Conservation (phyloP, 1,284 basidiomycete species). For the Cystobasidium slooffiae region DNA sequence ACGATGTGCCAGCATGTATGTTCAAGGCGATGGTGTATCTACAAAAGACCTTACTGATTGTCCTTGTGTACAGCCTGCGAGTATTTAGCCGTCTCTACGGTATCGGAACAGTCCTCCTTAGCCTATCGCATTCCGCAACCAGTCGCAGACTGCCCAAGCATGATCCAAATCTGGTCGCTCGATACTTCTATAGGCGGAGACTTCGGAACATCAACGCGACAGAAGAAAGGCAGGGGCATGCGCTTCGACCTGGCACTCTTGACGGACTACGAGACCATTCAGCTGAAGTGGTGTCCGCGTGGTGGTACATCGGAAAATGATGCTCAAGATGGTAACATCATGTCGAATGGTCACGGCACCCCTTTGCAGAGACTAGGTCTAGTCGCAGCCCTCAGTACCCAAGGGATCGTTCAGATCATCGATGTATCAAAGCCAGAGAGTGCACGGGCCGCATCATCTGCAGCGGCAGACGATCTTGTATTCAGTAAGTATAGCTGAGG, state of each 20-base stretch:
- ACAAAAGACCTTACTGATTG: neutral
- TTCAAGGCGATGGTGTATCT: neutral
- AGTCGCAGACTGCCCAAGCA: conserved; percentile 2
- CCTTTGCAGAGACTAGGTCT: conserved; percentile 73
- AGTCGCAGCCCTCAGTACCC: conserved; percentile 77
- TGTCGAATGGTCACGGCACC: conserved; percentile 31
- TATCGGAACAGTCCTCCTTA: conserved; percentile 58
- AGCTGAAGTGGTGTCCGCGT: conserved; percentile 85
- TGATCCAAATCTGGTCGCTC: conserved; percentile 59
- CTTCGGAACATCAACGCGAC: conserved; percentile 14
- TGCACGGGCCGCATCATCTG: conserved; percentile 42
- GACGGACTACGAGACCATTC: conserved; percentile 68
- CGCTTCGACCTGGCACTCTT: conserved; percentile 76
- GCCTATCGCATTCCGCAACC: conserved; percentile 8
- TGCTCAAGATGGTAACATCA: conserved; percentile 23
- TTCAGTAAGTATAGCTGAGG: conserved; percentile 16
- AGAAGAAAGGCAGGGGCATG: conserved; percentile 60
- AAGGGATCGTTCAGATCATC: conserved; percentile 77
- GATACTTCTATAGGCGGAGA: conserved; percentile 33
- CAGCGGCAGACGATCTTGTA: conserved; percentile 16
- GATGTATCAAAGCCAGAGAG: conserved; percentile 72
- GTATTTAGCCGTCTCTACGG: conserved; percentile 80
- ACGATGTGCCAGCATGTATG: conserved; percentile 57
- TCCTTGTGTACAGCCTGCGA: conserved; percentile 60
- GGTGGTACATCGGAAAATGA: conserved; percentile 28